Percentiles rank a stretch among this genome's conserved stretches.
Conservation (phyloP, 345 rosid genomes). For the Bruguiera sexangula region DNA sequence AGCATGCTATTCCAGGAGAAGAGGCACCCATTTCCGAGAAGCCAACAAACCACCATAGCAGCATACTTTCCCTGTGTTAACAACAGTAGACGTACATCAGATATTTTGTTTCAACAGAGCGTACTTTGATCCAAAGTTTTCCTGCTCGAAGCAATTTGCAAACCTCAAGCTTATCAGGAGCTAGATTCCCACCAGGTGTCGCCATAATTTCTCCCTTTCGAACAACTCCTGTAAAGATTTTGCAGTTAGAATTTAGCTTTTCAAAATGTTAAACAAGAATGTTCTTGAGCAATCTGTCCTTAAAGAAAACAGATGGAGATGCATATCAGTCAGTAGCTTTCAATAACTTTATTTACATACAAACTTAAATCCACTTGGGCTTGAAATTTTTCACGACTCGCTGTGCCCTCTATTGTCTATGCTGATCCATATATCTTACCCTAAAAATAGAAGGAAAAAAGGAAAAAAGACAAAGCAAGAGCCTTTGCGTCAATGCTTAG, state of each 20-base stretch:
- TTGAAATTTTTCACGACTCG: too few species aligned
- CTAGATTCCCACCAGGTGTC: constrained; percentile 2
- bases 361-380: too few species aligned
- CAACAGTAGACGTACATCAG: background rate
- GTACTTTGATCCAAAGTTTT: background rate
- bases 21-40: constrained; percentile 78
- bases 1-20: constrained; percentile 85
- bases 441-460: too few species aligned
- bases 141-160: constrained; percentile 4
- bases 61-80: constrained; percentile 52
- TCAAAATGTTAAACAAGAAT: too few species aligned
- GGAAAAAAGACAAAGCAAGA: too few species aligned
- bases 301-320: too few species aligned
- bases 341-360: too few species aligned
- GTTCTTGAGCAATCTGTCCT: too few species aligned
- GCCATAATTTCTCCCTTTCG: constrained; percentile 21
- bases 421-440: too few species aligned
- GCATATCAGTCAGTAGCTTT: too few species aligned
- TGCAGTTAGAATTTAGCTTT: background rate
- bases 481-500: too few species aligned
- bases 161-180: constrained; percentile 37
- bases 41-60: constrained; percentile 71
- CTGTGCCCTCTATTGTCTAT: too few species aligned
- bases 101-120: background rate
- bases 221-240: constrained; percentile 14